Base-by-base conservation (phyloP, 2,329 filamentous ascomycete species). In the Phialophora macrospora region DNA sequence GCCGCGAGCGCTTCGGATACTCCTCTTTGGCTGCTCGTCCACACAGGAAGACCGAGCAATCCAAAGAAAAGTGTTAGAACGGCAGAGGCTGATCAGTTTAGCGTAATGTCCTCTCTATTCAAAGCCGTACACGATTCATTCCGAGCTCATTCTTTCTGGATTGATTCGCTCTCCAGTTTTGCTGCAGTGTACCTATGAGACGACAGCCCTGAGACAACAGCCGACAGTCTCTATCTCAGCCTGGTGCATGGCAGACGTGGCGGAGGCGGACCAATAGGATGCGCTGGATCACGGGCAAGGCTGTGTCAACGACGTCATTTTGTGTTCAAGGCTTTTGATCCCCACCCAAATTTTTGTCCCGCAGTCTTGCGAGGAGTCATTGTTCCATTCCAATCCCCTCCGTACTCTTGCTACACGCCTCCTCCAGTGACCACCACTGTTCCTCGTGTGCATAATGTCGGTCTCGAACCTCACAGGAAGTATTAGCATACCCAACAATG, bases 391-490 rank as follows among this genome's bases (percentile, higher is more conserved):
- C 38, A 44, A 6, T 6, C 8, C 11, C 9, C 32, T 34, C 9
- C 11, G 32, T 8, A n/a, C 38, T 44, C 38, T 8, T 8, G 17
- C 38, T 44, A n/a, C 38, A 44, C 17, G 17, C 20, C 38, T 44
- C 38, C 38, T 9, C 38, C 7, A 20, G 38, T 4, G 38, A 44
- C 38, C 38, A 44, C 17, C 38, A n/a, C 38, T 44, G 17, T 20
- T 44, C 28, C 52, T 32, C 11, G 26, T 30, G 38, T 14, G 4
- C 30, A 65, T 9, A 3, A 72, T 72, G 71, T 65, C 71, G 60
- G 34, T 66, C 22, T 71, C 71, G 14, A 62, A 68, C 6, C 64
- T 70, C 58, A 71, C 68, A 20, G 56, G 70, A 54, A 68, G 69
- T 57, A 68, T 72, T 60, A 70, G 69, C 49, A 66, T 66, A 59